A percentile compares a stretch with the other conserved stretches of the same genome.
Conservation (phyloP, 2,329 filamentous ascomycete species). For the Penicillium sp. region DNA sequence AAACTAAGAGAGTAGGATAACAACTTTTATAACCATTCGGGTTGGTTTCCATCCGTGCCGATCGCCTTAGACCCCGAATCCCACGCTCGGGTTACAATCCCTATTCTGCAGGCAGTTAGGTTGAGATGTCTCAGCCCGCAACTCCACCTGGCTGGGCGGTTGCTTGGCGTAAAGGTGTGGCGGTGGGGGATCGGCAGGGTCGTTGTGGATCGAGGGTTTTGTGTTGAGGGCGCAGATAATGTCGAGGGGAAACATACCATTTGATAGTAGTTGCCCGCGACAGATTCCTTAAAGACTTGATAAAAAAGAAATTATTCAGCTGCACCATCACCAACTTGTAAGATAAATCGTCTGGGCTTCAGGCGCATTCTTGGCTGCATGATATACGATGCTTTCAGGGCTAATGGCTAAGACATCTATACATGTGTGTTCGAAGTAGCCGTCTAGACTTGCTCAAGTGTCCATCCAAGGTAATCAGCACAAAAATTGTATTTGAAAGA, state of each 20-base stretch:
- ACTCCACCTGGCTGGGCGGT: conserved; percentile 15
- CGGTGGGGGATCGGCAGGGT: conserved; percentile 12
- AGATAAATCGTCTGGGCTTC: neutral
- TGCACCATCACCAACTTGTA: neutral
- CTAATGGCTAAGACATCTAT: neutral
- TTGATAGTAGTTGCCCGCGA: neutral
- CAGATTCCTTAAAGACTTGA: neutral
- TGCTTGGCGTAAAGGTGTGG: conserved; percentile 14
- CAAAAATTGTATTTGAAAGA: too few relatives aligned
- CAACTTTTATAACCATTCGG: neutral
- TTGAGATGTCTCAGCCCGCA: conserved; percentile 17
- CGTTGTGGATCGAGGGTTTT: neutral
- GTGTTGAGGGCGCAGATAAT: neutral
- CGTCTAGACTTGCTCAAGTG: neutral
- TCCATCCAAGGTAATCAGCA: too few relatives aligned
- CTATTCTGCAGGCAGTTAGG: neutral
- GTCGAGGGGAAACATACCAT: neutral
- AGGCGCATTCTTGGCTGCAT: neutral
- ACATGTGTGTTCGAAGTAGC: neutral
- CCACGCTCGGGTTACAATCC: conserved; percentile 4
- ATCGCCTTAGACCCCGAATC: conserved; percentile 3
- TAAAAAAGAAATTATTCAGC: neutral
- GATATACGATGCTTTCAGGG: neutral
- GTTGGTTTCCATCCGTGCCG: neutral
- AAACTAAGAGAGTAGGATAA: neutral